These are phyloP conservation scores for Venturia effusa DNA, from an alignment of 2,329 filamentous ascomycete genomes.

Conservation along the genomic window DNA sequence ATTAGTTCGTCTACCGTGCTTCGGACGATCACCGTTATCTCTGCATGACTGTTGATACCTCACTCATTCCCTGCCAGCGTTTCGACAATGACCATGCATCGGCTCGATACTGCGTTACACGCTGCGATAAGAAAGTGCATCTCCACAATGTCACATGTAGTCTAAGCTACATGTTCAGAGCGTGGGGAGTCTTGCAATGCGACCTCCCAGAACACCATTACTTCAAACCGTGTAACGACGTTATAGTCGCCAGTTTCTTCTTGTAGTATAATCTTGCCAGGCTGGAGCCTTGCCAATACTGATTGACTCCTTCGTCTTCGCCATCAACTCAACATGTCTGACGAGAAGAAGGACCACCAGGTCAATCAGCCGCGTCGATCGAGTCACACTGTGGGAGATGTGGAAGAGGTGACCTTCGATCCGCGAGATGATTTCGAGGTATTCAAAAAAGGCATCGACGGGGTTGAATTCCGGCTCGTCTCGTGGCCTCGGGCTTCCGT, in stretches of 20 bases:
- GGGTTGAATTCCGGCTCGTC: conserved; percentile 44
- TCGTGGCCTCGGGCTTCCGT: conserved; percentile 41
- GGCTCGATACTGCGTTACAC: background rate
- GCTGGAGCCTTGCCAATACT: conserved; percentile 2
- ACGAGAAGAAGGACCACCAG: conserved; percentile 20
- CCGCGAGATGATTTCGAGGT: conserved; percentile 32
- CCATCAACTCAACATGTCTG: conserved; percentile 15
- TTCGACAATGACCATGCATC: background rate
- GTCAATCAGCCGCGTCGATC: conserved; percentile 15
- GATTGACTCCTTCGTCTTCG: background rate
- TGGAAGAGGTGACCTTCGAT: conserved; percentile 17
- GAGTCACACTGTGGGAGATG: conserved; percentile 18
- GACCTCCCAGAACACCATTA: background rate
- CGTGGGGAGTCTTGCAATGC: background rate
- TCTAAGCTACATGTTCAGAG: background rate
- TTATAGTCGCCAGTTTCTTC: background rate
- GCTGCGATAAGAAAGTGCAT: background rate
- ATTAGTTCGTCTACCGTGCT: too few relatives aligned
- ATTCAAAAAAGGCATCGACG: conserved; percentile 37
- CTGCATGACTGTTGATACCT: background rate
- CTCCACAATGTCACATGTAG: background rate
- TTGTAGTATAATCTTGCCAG: background rate
- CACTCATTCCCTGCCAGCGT: background rate
- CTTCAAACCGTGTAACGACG: background rate
- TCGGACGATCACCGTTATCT: background rate